These are phyloP conservation scores for Venturia asperata DNA, from an alignment of 2,329 filamentous ascomycete genomes.

Conservation along the genomic window DNA sequence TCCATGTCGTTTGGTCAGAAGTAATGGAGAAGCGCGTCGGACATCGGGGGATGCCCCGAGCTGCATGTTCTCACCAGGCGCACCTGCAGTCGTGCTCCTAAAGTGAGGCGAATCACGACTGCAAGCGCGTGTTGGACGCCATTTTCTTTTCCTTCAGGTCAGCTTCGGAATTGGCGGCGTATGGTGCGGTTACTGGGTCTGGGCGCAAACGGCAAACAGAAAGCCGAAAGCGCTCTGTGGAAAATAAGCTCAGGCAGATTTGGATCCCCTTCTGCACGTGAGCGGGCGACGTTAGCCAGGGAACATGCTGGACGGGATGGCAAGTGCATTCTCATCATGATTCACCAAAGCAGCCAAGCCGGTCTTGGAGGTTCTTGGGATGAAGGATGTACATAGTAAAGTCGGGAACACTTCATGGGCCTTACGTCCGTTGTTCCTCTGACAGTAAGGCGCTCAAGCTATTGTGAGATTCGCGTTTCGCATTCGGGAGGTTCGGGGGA, in stretches of 20 bases:
- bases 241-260: not conserved
- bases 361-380: not conserved
- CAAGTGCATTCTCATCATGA: not conserved
- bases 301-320: not conserved
- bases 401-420: not conserved
- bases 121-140: too few relatives aligned
- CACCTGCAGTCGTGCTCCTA: too few relatives aligned
- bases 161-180: too few relatives aligned
- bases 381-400: not conserved
- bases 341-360: not conserved
- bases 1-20: too few relatives aligned
- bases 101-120: too few relatives aligned
- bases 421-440: not conserved
- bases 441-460: not conserved
- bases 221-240: not conserved
- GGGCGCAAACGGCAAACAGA: too few relatives aligned
- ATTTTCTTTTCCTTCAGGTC: too few relatives aligned
- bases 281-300: not conserved
- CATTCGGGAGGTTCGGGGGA: not conserved
- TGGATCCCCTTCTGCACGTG: not conserved
- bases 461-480: not conserved
- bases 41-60: too few relatives aligned
- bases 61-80: too few relatives aligned
- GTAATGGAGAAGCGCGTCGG: too few relatives aligned
- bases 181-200: too few relatives aligned